Conservation (phyloP, 805 yeast species). For the Saturnispora quitensis region DNA sequence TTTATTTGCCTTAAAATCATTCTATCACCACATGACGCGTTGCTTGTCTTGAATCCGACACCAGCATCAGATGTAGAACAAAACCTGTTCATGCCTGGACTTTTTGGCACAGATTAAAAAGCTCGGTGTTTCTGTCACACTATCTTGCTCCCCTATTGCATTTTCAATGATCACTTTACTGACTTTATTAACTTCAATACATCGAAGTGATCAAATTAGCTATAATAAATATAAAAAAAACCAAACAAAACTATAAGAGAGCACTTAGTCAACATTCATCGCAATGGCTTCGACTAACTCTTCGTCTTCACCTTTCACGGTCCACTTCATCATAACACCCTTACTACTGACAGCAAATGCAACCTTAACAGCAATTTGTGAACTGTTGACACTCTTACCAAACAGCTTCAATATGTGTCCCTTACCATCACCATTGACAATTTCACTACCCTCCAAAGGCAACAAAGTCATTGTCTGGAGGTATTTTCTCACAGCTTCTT, state of each 20-base stretch:
- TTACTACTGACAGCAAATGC: constrained; percentile 42
- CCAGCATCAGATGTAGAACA: too few relatives aligned
- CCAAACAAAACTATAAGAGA: background rate
- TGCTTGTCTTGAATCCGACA: too few relatives aligned
- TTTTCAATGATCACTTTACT: too few relatives aligned
- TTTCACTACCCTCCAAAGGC: constrained; percentile 68
- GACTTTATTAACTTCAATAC: background rate
- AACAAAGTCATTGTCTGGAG: constrained; percentile 47
- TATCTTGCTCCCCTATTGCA: too few relatives aligned
- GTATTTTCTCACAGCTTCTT: constrained; percentile 50
- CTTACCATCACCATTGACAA: constrained; percentile 42
- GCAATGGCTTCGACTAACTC: constrained; percentile 43
- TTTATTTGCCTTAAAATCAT: background rate
- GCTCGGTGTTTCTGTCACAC: too few relatives aligned
- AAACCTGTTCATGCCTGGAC: too few relatives aligned
- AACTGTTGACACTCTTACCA: constrained; percentile 63
- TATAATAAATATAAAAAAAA: background rate
- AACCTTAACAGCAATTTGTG: constrained; percentile 41
- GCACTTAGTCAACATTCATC: constrained; percentile 33
- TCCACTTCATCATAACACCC: constrained; percentile 46
- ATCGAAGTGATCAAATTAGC: background rate
- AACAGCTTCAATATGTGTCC: constrained; percentile 71
- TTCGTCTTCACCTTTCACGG: constrained; percentile 47
- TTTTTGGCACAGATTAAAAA: too few relatives aligned
- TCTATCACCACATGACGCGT: background rate